phyloP scores from a whole-genome alignment of 2,329 filamentous ascomycete species.

The Penicillium brasilianum region DNA sequence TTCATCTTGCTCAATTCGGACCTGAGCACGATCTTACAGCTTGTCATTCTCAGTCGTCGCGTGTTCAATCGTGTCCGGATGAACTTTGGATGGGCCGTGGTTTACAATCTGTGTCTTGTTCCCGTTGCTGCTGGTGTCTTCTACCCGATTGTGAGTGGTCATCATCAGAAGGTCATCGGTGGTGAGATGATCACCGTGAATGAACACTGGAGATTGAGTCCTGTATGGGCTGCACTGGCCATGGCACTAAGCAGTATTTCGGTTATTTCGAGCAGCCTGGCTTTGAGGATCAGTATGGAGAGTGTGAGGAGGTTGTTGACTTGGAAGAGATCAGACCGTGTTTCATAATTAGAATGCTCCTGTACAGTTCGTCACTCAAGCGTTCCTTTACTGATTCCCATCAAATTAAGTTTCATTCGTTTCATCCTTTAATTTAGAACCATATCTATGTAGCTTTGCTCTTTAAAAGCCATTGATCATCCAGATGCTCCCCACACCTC shows the following conservation, averaged over 20 bases:
- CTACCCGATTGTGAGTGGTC: constrained; percentile 62
- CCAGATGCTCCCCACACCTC: constrained; percentile 67
- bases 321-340: constrained; percentile 11
- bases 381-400: constrained; percentile 1
- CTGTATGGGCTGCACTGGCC: constrained; percentile 80
- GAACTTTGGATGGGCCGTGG: constrained; percentile 83
- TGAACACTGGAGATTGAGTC: constrained; percentile 53
- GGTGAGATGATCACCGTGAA: constrained; percentile 41
- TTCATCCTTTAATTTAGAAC: background rate
- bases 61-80: constrained; percentile 80
- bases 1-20: constrained; percentile 79
- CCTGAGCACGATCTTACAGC: constrained; percentile 71
- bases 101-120: constrained; percentile 80
- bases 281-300: constrained; percentile 61
- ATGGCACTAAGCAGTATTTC: constrained; percentile 94
- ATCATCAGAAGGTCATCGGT: constrained; percentile 39
- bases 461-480: constrained; percentile 8
- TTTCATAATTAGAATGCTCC: background rate
- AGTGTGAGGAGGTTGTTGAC: constrained; percentile 28
- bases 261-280: constrained; percentile 81
- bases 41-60: constrained; percentile 71
- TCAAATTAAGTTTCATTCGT: background rate
- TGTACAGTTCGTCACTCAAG: background rate
- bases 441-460: background rate
- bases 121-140: constrained; percentile 81